Conservation (phyloP, 192 early-diverging fungal species). For the Funneliformis geosporum region DNA sequence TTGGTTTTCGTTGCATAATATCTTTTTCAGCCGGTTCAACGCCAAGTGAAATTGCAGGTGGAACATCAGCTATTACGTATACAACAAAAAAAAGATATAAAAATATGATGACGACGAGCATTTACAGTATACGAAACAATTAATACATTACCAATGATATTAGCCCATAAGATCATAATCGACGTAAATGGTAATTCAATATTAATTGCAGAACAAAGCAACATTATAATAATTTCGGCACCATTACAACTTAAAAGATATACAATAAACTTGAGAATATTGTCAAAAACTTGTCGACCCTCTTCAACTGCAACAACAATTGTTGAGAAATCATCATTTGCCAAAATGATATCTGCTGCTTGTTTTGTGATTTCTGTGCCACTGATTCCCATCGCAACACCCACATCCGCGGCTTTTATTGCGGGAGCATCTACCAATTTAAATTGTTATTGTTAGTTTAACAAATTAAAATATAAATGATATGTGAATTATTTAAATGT, state of each 20-base stretch:
- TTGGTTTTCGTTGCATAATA: constrained; percentile 83
- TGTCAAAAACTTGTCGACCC: constrained; percentile 95
- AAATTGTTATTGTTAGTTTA: no score
- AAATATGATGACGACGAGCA: no score
- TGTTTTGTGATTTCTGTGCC: constrained; percentile 99
- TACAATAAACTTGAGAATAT: constrained; percentile 97
- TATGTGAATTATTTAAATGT: no score
- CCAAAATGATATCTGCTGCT: constrained; percentile 94
- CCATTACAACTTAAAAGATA: constrained; percentile 93
- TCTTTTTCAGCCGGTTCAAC: constrained; percentile 84
- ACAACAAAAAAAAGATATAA: constrained; percentile 10
- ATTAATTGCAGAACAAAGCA: constrained; percentile 74
- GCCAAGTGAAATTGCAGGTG: constrained; percentile 92
- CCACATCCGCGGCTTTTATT: constrained; percentile 94
- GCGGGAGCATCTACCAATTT: constrained; percentile 78
- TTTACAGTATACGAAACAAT: not conserved
- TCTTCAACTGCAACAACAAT: constrained; percentile 94
- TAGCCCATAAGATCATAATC: constrained; percentile 95
- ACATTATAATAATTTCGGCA: constrained; percentile 90
- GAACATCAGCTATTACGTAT: constrained; percentile 75
- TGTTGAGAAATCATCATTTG: constrained; percentile 94
- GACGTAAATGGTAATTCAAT: constrained; percentile 86
- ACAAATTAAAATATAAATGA: no score
- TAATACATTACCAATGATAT: constrained; percentile 75
- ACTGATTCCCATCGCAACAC: constrained; percentile 95